Conservation (phyloP, 257 asterid species). For the Haberlea rhodopensis region DNA sequence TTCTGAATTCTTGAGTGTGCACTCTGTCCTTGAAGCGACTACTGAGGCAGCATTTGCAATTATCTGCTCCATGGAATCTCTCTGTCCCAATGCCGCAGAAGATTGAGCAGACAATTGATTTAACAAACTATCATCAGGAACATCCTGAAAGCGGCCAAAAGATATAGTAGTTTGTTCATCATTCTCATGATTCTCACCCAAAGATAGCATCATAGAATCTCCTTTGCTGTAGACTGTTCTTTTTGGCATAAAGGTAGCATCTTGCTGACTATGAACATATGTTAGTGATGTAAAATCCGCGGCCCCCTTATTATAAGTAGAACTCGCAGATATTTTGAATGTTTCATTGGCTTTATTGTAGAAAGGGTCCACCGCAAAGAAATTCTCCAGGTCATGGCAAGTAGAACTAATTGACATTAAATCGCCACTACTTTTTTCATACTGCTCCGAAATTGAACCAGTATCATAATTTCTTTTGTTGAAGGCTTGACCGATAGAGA, state of each 20-base stretch:
- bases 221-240: slow-evolving; percentile 13
- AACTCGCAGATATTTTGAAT: slow-evolving; percentile 6
- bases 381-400: slow-evolving; percentile 24
- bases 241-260: slow-evolving; percentile 13
- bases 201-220: slow-evolving; percentile 28
- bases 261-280: slow-evolving; percentile 19
- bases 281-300: slow-evolving; percentile 10
- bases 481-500: slow-evolving; percentile 16
- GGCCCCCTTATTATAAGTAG: slow-evolving; percentile 26
- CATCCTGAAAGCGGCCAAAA: slow-evolving; percentile 26
- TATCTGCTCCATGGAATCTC: slow-evolving; percentile 17
- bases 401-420: slow-evolving; percentile 21
- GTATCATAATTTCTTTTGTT: slow-evolving; percentile 19
- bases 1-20: slow-evolving; percentile 25
- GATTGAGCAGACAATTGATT: slow-evolving; percentile 24
- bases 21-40: slow-evolving; percentile 11
- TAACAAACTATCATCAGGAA: slow-evolving; percentile 16
- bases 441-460: slow-evolving; percentile 17
- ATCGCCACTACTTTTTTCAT: slow-evolving; percentile 19
- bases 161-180: slow-evolving; percentile 25
- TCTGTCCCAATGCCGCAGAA: slow-evolving; percentile 16
- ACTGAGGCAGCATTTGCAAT: slow-evolving; percentile 17
- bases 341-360: slow-evolving; percentile 24
- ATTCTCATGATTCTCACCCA: slow-evolving; percentile 23
- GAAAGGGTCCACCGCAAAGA: slow-evolving; percentile 20